A percentile compares a stretch with the other conserved stretches of the same genome.
Evolutionary conservation across 768 basidiomycete genomes (phyloP).

Genomic region (Leccinum uliginosum): DNA sequence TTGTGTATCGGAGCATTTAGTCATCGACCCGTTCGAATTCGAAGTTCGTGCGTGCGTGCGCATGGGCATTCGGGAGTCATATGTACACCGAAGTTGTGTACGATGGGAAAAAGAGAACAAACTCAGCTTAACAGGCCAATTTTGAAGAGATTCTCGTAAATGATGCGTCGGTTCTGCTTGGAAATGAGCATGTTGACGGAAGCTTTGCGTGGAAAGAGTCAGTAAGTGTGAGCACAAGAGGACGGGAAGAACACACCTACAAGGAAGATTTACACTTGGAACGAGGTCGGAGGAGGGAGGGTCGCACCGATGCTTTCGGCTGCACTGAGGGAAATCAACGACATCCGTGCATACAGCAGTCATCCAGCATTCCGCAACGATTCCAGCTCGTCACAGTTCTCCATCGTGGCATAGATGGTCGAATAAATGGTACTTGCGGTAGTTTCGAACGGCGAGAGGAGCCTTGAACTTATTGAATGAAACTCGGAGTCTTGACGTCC

Average conservation of each 20-base stretch:
- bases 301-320: constrained; percentile 33
- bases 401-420: constrained; percentile 1
- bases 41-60: too few relatives aligned
- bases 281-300: neutral
- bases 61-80: too few relatives aligned
- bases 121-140: constrained; percentile 39
- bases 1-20: neutral
- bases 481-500: constrained; percentile 37
- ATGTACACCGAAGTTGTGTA: too few relatives aligned
- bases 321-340: constrained; percentile 18
- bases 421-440: constrained; percentile 19
- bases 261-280: neutral
- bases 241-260: neutral
- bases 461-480: too few relatives aligned
- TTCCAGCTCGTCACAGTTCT: constrained; percentile 1
- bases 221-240: constrained; percentile 1
- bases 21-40: neutral
- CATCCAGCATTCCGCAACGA: constrained; percentile 32
- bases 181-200: constrained; percentile 85
- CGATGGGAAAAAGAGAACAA: too few relatives aligned
- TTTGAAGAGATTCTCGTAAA: constrained; percentile 99
- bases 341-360: constrained; percentile 27
- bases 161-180: constrained; percentile 89
- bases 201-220: constrained; percentile 28
- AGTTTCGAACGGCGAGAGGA: constrained; percentile 15